Evolutionary conservation across 2,329 filamentous ascomycete species (phyloP).

Genomic region (Fusarium sp.): DNA sequence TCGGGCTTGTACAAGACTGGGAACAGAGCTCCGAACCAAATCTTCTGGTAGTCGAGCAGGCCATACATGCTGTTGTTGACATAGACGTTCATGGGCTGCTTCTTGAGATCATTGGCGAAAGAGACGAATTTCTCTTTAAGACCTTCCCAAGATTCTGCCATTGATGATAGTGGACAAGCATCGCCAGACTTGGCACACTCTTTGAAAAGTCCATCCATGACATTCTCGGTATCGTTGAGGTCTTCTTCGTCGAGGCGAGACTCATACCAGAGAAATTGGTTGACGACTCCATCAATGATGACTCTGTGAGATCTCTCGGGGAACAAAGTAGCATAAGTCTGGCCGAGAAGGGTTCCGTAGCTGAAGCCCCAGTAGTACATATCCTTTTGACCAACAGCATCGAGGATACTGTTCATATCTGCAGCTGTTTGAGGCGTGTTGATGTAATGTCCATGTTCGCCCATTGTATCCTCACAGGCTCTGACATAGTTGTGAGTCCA

Average conservation of each 20-base stretch:
- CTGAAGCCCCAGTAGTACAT: conserved; percentile 57
- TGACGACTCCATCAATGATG: conserved; percentile 52
- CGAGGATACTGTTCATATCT: conserved; percentile 63
- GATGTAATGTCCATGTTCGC: conserved; percentile 57
- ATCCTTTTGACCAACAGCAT: conserved; percentile 50
- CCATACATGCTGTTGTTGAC: conserved; percentile 56
- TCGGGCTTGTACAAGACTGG: conserved; percentile 53
- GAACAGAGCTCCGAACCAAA: conserved; percentile 54
- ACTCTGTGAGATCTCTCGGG: conserved; percentile 49
- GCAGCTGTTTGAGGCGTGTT: conserved; percentile 63
- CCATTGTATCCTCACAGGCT: conserved; percentile 58
- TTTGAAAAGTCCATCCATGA: conserved; percentile 49
- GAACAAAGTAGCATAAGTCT: conserved; percentile 54
- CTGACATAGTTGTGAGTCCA: conserved; percentile 55
- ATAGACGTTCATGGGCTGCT: conserved; percentile 56
- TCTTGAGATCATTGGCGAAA: conserved; percentile 49
- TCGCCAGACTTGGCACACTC: conserved; percentile 57
- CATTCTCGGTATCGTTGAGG: conserved; percentile 46
- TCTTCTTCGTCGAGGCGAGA: conserved; percentile 41
- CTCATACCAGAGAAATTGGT: conserved; percentile 51
- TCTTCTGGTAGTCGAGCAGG: conserved; percentile 50
- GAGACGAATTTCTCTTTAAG: conserved; percentile 49
- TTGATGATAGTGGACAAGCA: conserved; percentile 55
- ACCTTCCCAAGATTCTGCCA: conserved; percentile 51
- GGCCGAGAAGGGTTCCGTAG: conserved; percentile 56